Conservation (phyloP, 2,329 filamentous ascomycete genomes). For the Penicillium sp. region DNA sequence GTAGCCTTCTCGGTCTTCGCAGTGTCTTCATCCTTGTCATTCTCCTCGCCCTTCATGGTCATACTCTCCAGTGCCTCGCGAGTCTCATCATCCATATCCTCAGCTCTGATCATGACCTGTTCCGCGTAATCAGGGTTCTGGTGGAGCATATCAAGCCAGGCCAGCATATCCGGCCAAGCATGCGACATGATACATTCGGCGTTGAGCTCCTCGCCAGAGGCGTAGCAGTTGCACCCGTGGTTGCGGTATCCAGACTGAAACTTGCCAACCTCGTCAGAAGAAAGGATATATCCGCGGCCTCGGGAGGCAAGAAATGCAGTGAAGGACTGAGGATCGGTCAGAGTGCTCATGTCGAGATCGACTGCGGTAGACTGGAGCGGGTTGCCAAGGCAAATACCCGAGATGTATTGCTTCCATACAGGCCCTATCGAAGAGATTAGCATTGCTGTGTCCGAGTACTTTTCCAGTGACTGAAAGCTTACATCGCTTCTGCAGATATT, state of each 20-base stretch:
- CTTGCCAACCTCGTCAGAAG: slow-evolving; percentile 53
- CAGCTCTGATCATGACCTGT: slow-evolving; percentile 29
- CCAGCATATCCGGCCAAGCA: slow-evolving; percentile 57
- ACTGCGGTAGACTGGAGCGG: slow-evolving; percentile 38
- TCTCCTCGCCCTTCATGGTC: not conserved
- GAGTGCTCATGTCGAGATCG: slow-evolving; percentile 27
- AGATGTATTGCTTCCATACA: slow-evolving; percentile 42
- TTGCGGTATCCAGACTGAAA: slow-evolving; percentile 58
- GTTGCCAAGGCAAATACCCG: slow-evolving; percentile 42
- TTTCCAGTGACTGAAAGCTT: slow-evolving; percentile 39
- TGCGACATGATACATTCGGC: slow-evolving; percentile 65
- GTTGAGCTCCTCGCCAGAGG: slow-evolving; percentile 63
- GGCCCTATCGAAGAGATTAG: slow-evolving; percentile 33
- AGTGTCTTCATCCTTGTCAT: not conserved
- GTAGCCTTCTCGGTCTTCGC: not conserved
- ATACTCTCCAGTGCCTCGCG: slow-evolving; percentile 5
- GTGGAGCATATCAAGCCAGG: slow-evolving; percentile 64
- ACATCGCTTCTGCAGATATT: slow-evolving; percentile 60
- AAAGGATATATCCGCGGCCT: slow-evolving; percentile 63
- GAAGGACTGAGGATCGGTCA: slow-evolving; percentile 22
- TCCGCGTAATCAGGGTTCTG: slow-evolving; percentile 47
- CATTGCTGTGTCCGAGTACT: too few relatives aligned
- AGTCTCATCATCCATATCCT: slow-evolving; percentile 21
- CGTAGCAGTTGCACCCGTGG: slow-evolving; percentile 68
- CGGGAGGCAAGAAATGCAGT: slow-evolving; percentile 51